These are phyloP conservation scores for Aphanomyces invadans DNA, from an alignment of 352 stramenopile species.

Conservation along the genomic window DNA sequence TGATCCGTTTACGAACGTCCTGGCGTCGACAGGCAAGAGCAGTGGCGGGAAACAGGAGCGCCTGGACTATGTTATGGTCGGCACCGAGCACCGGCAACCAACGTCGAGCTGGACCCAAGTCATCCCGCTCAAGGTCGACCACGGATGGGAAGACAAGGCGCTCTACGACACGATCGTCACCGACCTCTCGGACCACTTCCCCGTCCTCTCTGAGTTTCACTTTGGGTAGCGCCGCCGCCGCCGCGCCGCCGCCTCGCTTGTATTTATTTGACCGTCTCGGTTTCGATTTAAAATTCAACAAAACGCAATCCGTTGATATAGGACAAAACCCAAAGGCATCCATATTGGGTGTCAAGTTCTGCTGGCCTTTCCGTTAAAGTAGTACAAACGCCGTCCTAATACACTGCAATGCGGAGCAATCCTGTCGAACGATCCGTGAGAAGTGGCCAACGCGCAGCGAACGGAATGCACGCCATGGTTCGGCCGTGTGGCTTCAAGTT, in stretches of 20 bases:
- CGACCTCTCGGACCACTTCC: slow-evolving; percentile 66
- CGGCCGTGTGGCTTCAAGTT: no score
- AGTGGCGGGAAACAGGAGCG: slow-evolving; percentile 47
- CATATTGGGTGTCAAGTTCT: no score
- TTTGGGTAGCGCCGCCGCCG: slow-evolving; percentile 29
- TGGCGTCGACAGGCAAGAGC: slow-evolving; percentile 51
- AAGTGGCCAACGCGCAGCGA: no score
- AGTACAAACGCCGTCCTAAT: no score
- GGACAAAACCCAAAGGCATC: no score
- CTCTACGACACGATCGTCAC: slow-evolving; percentile 32
- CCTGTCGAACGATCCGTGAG: no score
- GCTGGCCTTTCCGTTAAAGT: no score
- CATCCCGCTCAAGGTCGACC: slow-evolving; percentile 42
- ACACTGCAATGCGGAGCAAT: no score
- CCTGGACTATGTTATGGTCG: slow-evolving; percentile 55
- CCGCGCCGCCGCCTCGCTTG: no score
- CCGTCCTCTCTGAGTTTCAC: slow-evolving; percentile 45
- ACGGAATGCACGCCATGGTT: no score
- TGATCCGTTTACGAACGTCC: slow-evolving; percentile 46
- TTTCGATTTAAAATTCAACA: no score
- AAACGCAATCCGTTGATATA: no score
- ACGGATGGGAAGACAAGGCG: slow-evolving; percentile 1
- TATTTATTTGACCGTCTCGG: slow-evolving; percentile 8
- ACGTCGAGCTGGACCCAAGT: slow-evolving; percentile 30
- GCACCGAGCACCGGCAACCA: slow-evolving; percentile 33